Evolutionary conservation across 805 yeast genomes (phyloP).

Genomic region (Spathaspora passalidarum): DNA sequence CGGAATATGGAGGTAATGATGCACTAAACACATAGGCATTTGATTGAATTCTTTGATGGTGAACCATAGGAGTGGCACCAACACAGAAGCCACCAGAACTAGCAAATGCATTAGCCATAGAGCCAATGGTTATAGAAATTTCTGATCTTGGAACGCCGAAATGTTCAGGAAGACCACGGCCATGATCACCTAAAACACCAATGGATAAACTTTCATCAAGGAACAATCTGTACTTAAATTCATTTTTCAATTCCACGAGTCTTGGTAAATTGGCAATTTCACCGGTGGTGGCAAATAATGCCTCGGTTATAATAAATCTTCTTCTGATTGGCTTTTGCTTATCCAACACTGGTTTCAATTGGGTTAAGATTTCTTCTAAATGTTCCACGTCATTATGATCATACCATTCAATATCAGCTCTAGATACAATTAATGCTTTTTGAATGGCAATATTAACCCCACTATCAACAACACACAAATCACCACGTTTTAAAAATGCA

Average conservation of each 20-base stretch:
- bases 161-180: constrained; percentile 83
- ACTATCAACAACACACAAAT: constrained; percentile 82
- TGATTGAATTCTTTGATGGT: constrained; percentile 89
- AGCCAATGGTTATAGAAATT: constrained; percentile 83
- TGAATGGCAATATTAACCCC: constrained; percentile 74
- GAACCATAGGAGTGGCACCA: constrained; percentile 78
- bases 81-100: constrained; percentile 93
- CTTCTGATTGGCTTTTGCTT: constrained; percentile 78
- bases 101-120: constrained; percentile 77
- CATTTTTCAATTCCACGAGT: constrained; percentile 70
- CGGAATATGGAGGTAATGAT: constrained; percentile 88
- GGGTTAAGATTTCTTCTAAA: constrained; percentile 64
- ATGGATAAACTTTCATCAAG: constrained; percentile 85
- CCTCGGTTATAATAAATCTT: constrained; percentile 90
- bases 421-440: constrained; percentile 81
- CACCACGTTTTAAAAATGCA: constrained; percentile 94
- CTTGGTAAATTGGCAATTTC: constrained; percentile 69
- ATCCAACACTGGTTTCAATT: constrained; percentile 55
- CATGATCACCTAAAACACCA: constrained; percentile 81
- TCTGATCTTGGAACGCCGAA: constrained; percentile 64
- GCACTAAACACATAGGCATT: constrained; percentile 93
- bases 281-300: constrained; percentile 77
- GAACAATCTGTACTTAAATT: constrained; percentile 81
- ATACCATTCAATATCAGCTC: constrained; percentile 80
- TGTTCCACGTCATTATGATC: constrained; percentile 88